phyloP scores from a whole-genome alignment of 768 basidiomycete genomes.

The Lyophyllum atratum region DNA sequence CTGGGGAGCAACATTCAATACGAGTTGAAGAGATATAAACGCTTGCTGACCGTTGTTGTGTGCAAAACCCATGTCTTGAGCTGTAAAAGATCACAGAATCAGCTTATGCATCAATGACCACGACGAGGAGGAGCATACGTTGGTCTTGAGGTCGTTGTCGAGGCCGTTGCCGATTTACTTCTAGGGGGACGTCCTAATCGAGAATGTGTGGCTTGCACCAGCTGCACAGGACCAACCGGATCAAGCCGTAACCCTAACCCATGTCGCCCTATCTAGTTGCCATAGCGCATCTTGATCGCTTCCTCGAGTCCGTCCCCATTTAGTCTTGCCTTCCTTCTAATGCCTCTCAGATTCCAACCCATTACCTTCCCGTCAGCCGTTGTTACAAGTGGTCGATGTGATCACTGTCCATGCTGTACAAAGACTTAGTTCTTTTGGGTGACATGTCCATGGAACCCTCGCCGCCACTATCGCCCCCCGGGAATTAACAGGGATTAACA shows the following conservation, averaged over 20 bases:
- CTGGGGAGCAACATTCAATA: constrained; percentile 33
- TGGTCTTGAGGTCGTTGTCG: constrained; percentile 50
- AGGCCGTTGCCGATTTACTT: constrained; percentile 37
- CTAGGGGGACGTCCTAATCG: constrained; percentile 23
- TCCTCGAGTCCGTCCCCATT: constrained; percentile 5
- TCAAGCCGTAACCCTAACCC: constrained; percentile 40
- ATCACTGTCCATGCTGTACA: constrained; percentile 3
- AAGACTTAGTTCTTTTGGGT: constrained; percentile 6
- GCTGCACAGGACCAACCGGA: constrained; percentile 41
- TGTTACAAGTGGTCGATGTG: neutral
- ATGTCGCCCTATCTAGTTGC: neutral
- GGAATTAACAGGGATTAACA: constrained; percentile 1
- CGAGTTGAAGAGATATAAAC: neutral
- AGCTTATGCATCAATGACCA: constrained; percentile 15
- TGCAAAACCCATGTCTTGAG: constrained; percentile 72
- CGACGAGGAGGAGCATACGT: constrained; percentile 32
- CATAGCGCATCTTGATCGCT: constrained; percentile 1
- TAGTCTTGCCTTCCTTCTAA: neutral
- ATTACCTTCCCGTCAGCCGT: neutral
- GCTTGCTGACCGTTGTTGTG: constrained; percentile 74
- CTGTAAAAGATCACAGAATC: constrained; percentile 28
- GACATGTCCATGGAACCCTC: neutral
- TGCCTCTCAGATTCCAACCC: neutral
- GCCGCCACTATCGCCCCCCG: neutral
- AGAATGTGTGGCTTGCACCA: constrained; percentile 41